These are phyloP conservation scores for Aspergillus intermedius DNA, from an alignment of 2,329 filamentous ascomycete genomes.

Conservation along the genomic window DNA sequence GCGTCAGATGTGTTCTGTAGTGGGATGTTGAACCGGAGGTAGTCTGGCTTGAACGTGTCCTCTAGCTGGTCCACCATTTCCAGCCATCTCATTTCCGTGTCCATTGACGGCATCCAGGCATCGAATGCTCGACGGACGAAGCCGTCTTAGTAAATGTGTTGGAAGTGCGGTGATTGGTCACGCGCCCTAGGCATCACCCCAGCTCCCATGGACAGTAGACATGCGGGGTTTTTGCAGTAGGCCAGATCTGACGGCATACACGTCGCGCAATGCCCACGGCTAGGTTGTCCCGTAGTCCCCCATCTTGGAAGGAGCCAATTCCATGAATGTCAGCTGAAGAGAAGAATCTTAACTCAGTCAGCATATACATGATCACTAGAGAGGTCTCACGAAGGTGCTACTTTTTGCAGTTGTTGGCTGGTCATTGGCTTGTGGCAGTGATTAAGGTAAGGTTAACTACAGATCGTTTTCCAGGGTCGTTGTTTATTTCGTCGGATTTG, in stretches of 20 bases:
- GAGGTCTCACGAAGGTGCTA: slow-evolving; percentile 10
- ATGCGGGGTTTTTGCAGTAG: slow-evolving; percentile 1
- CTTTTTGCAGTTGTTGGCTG: too few species aligned
- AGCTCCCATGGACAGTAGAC: slow-evolving; percentile 13
- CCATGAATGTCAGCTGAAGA: slow-evolving; percentile 6
- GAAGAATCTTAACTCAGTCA: slow-evolving; percentile 14
- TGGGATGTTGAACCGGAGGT: slow-evolving; percentile 9
- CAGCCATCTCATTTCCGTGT: slow-evolving; percentile 12
- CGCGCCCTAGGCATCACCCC: slow-evolving; percentile 1
- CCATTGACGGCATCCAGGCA: slow-evolving; percentile 16
- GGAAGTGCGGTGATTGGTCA: slow-evolving; percentile 12
- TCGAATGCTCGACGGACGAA: slow-evolving; percentile 15
- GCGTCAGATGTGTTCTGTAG: slow-evolving; percentile 6
- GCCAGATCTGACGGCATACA: slow-evolving; percentile 14
- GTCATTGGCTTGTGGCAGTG: too few species aligned
- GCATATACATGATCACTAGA: background rate
- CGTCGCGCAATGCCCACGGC: slow-evolving; percentile 8
- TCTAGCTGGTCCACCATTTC: slow-evolving; percentile 6
- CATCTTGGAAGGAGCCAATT: slow-evolving; percentile 11
- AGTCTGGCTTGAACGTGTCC: slow-evolving; percentile 4
- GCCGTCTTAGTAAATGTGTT: slow-evolving; percentile 15
- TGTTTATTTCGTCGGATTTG: too few species aligned
- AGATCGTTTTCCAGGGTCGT: too few species aligned
- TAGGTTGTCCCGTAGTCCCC: slow-evolving; percentile 10
- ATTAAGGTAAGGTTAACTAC: too few species aligned